These are phyloP conservation scores for Paramarasmius palmivorus DNA, from an alignment of 1,284 basidiomycete species.

Conservation along the genomic window DNA sequence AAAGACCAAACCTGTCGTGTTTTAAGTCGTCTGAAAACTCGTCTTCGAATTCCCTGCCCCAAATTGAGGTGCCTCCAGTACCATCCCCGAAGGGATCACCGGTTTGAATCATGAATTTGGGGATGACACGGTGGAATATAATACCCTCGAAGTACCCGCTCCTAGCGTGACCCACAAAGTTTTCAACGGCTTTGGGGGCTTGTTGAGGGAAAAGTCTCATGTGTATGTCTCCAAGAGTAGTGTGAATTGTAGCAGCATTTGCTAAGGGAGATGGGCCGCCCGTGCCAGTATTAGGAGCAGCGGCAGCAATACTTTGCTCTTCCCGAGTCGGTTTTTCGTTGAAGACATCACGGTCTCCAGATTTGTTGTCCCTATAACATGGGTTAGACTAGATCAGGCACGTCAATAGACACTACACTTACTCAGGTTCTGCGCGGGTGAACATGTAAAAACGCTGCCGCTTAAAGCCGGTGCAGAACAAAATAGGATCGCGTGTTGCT, in stretches of 20 bases:
- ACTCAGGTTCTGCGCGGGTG: constrained; percentile 90
- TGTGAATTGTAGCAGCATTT: constrained; percentile 88
- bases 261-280: constrained; percentile 68
- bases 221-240: constrained; percentile 93
- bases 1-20: constrained; percentile 75
- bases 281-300: constrained; percentile 50
- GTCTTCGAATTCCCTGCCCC: constrained; percentile 95
- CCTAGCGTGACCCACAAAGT: constrained; percentile 93
- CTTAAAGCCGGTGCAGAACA: constrained; percentile 94
- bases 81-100: constrained; percentile 97
- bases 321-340: constrained; percentile 98
- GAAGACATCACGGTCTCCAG: constrained; percentile 94
- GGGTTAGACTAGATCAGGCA: background rate
- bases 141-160: constrained; percentile 93
- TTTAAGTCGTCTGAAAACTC: constrained; percentile 89
- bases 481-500: constrained; percentile 83
- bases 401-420: constrained; percentile 30
- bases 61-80: constrained; percentile 95
- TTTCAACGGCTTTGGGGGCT: constrained; percentile 94
- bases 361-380: constrained; percentile 72
- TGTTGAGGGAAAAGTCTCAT: constrained; percentile 89
- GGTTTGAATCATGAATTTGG: constrained; percentile 99
- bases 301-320: constrained; percentile 87
- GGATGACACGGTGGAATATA: constrained; percentile 97
- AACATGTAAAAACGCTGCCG: constrained; percentile 97